Conservation (phyloP, 2,329 filamentous ascomycete species). For the Colletotrichum spaethianum region DNA sequence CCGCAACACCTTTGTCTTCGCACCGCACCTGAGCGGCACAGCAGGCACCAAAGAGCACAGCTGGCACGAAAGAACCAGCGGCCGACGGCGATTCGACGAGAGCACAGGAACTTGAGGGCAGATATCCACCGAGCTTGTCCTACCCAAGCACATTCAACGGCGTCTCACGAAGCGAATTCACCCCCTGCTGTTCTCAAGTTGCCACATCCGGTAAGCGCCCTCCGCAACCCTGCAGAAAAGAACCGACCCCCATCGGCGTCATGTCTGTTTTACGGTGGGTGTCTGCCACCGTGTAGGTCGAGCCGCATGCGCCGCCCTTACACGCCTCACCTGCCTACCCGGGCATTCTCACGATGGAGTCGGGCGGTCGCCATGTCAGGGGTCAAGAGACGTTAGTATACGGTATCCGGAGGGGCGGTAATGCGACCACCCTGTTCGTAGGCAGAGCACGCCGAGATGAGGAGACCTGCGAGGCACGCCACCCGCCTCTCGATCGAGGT, state of each 20-base stretch:
- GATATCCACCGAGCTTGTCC: conserved; percentile 6
- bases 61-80: background rate
- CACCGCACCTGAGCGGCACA: conserved; percentile 26
- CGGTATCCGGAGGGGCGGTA: conserved; percentile 16
- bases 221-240: conserved; percentile 25
- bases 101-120: background rate
- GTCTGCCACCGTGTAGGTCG: background rate
- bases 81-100: background rate
- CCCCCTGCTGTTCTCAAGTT: conserved; percentile 5
- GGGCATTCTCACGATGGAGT: conserved; percentile 31
- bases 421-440: conserved; percentile 9
- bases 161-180: conserved; percentile 4
- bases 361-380: conserved; percentile 22
- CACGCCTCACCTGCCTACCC: conserved; percentile 1
- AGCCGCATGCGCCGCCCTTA: conserved; percentile 15
- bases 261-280: conserved; percentile 14
- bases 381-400: background rate
- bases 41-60: conserved; percentile 18
- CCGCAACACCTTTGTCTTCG: background rate
- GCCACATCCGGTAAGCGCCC: conserved; percentile 37
- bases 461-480: background rate
- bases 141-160: conserved; percentile 13
- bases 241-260: background rate
- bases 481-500: conserved; percentile 10
- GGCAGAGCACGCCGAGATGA: conserved; percentile 11